Base-by-base conservation (phyloP, 2,329 filamentous ascomycete genomes). In the Didymella keratinophila region DNA sequence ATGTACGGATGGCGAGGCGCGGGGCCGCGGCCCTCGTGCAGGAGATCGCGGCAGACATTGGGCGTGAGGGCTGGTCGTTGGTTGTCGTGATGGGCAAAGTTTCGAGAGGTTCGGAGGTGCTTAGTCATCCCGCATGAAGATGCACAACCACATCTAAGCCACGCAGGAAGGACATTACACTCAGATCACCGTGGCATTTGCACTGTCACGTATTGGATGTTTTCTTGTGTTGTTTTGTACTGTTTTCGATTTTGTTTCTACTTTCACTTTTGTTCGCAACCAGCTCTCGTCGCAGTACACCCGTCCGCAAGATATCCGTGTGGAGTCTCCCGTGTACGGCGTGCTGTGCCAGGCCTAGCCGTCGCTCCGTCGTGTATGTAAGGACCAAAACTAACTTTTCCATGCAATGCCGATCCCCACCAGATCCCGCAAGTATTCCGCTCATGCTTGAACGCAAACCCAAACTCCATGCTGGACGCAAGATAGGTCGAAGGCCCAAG, bases 11-110 rank as follows among this genome's bases (percentile, higher is more conserved):
- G 48, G 59, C 61, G 39, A 65, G 53, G 58, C 67, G 67, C 49
- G 69, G 61, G 51, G 62, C 68, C 28, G 64, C 60, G 62, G 90
- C 89, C 85, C 89, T 87, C 78, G 82, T 74, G 45, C 82, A 78
- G 55, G 85, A 79, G 71, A 83, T 71, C 60, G 84, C 78, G 65
- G 85, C 81, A 66, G 85, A 82, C 83, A 91, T 92, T 69, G 65
- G 55, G 47, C 54, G 60, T 52, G 56, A 59, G 52, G 49, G 67
- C 50, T 60, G 60, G 44, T 47, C 36, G 52, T 49, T n/a, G 57
- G 56, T 46, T 51, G 52, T 56, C 57, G 54, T 46, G 62, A 34
- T 54, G 46, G 53, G 23, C 64, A 61, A 71, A 71, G 68, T 66
- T 58, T 58, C 71, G 67, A 55, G 67, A 55, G 60, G 21, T 42